Conservation (phyloP, 2,329 filamentous ascomycete species). For the Aureobasidium sp. region DNA sequence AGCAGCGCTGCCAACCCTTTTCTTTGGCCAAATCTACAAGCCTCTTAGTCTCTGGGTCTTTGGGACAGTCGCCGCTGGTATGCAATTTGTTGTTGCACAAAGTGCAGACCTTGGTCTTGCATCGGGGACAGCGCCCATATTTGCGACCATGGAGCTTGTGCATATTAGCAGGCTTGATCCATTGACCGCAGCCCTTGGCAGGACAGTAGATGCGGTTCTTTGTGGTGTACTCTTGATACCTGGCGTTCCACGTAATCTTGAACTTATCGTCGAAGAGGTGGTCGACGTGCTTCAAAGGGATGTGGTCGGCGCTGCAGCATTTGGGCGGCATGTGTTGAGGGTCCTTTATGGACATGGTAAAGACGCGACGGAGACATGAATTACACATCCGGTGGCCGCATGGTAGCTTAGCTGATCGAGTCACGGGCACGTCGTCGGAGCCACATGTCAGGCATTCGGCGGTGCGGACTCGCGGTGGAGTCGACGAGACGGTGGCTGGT, state of each 20-base stretch:
- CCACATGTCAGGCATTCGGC: slow-evolving; percentile 66
- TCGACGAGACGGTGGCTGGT: slow-evolving; percentile 15
- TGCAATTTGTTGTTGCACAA: slow-evolving; percentile 71
- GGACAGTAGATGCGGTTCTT: slow-evolving; percentile 74
- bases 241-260: slow-evolving; percentile 73
- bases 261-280: slow-evolving; percentile 65
- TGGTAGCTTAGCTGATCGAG: slow-evolving; percentile 61
- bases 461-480: slow-evolving; percentile 15
- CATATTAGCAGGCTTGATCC: slow-evolving; percentile 69
- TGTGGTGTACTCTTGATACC: slow-evolving; percentile 68
- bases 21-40: slow-evolving; percentile 60
- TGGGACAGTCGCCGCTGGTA: slow-evolving; percentile 59
- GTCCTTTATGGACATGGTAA: slow-evolving; percentile 68
- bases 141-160: slow-evolving; percentile 52
- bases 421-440: slow-evolving; percentile 56
- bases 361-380: slow-evolving; percentile 64
- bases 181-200: slow-evolving; percentile 62
- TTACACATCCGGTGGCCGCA: slow-evolving; percentile 81
- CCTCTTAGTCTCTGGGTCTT: slow-evolving; percentile 58
- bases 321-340: slow-evolving; percentile 76
- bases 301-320: slow-evolving; percentile 68
- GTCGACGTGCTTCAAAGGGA: slow-evolving; percentile 70
- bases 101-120: slow-evolving; percentile 67
- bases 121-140: slow-evolving; percentile 62
- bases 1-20: slow-evolving; percentile 69